These are phyloP conservation scores for Adansonia digitata DNA, from an alignment of 345 rosid species.

Conservation along the genomic window DNA sequence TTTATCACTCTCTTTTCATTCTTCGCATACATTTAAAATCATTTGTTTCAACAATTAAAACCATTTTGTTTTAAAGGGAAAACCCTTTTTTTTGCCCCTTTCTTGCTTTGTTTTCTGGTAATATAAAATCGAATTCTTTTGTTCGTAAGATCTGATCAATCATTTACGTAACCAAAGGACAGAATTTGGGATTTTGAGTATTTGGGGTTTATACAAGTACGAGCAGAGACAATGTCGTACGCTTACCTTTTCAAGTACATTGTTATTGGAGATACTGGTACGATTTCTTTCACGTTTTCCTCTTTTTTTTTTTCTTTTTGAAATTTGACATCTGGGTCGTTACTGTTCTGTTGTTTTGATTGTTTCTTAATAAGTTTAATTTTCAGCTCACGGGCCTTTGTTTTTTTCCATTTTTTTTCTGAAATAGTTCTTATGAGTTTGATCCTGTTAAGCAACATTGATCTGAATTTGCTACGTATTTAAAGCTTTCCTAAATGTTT, in stretches of 20 bases:
- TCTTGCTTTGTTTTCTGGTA: background rate
- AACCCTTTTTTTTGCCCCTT: background rate
- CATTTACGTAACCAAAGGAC: background rate
- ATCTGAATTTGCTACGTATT: background rate
- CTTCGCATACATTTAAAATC: background rate
- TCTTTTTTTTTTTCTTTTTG: background rate
- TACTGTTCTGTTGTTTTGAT: background rate
- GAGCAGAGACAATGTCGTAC: constrained; percentile 45
- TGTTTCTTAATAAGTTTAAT: background rate
- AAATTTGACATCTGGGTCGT: background rate
- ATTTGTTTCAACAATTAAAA: background rate
- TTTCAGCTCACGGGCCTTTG: background rate
- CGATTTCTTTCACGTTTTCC: background rate
- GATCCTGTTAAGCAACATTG: background rate
- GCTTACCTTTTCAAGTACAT: constrained; percentile 78
- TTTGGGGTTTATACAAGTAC: background rate
- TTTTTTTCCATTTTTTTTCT: too few relatives aligned
- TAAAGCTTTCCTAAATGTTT: background rate
- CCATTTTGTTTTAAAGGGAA: background rate
- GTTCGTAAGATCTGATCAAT: constrained; percentile 5
- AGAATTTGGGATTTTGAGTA: background rate
- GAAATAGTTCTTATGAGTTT: background rate
- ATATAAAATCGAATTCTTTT: background rate
- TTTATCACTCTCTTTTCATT: background rate
- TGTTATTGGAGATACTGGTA: constrained; percentile 71